Base-by-base conservation (phyloP, 768 basidiomycete genomes). In the Termitomyces sp. region DNA sequence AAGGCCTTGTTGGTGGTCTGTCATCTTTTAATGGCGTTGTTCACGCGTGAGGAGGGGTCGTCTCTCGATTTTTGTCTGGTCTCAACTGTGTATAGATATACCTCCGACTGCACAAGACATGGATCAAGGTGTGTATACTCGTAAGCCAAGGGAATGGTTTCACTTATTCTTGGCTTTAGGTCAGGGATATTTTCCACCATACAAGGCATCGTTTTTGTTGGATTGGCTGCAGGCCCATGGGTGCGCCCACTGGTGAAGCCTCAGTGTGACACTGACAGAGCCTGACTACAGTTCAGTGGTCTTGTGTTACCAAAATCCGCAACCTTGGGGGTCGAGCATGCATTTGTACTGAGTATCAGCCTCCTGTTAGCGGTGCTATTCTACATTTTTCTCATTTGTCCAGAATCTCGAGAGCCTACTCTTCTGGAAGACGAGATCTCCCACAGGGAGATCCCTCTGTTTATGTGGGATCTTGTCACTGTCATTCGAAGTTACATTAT, bases 1-100 rank as follows among this genome's bases (percentile, higher is more conserved):
- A 96, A 59, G 94, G 93, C 1, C 70, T 88, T 17, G 79, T 88
- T 5, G 93, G 93, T 28, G 91, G 90, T 70, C 40, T 79, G 75
- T 67, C 81, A 66, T 65, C 84, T 71, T 69, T 89, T 81, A 64
- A 86, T 76, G 71, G 85, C 73, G 66, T 90, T 73, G 61, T 89
- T 73, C 77, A 83, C 79, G 71, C 87, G 89, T 70, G 78, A 82
- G 73, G 73, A 59, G 74, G 74, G 3, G 73, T 73, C 46, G 72
- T 73, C 35, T 76, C 72, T 14, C 72, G 74, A 48, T 61, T 77
- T 9, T 66, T 70, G 34, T 58, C 17, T 45, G 40, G 9, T 21
- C 39, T 55, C n/a, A 55, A 34, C 27, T 55, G 21, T 69, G 58
- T 68, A 63, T 51, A 85, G 86, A 4, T 81, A 81, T 64, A 75